These are phyloP conservation scores for Aschersonia sp. DNA, from an alignment of 2,329 filamentous ascomycete genomes.

Conservation along the genomic window DNA sequence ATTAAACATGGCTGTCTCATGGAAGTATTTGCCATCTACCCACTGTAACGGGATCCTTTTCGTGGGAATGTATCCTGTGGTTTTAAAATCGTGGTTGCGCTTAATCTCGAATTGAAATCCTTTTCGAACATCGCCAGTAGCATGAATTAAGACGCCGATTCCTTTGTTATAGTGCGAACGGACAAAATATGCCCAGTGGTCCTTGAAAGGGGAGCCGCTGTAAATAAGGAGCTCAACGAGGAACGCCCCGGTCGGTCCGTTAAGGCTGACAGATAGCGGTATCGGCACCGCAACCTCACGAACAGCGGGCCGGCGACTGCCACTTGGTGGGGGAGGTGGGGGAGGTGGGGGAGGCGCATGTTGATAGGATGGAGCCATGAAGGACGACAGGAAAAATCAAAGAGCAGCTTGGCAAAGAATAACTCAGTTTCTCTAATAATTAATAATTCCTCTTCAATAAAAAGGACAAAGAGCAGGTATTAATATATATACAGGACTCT, in stretches of 20 bases:
- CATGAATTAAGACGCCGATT: constrained; percentile 15
- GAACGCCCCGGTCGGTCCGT: constrained; percentile 9
- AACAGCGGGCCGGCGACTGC: background rate
- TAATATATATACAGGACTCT: background rate
- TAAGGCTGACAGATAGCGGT: constrained; percentile 1
- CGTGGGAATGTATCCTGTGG: constrained; percentile 6
- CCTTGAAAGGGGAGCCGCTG: constrained; percentile 18
- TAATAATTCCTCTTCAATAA: background rate
- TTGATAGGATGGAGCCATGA: background rate
- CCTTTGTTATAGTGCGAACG: constrained; percentile 5
- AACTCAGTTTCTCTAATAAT: background rate
- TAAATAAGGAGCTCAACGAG: constrained; percentile 15
- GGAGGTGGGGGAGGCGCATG: background rate
- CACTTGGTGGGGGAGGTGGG: background rate
- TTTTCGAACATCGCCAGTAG: constrained; percentile 15
- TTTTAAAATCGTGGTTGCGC: constrained; percentile 11
- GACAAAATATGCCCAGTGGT: constrained; percentile 21
- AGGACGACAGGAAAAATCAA: background rate
- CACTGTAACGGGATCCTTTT: constrained; percentile 15
- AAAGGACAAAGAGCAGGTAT: background rate
- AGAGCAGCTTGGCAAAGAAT: background rate
- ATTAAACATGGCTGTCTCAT: constrained; percentile 13
- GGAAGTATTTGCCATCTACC: constrained; percentile 10
- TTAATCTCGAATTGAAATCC: constrained; percentile 17
- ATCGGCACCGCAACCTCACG: background rate